Evolutionary conservation across 2,329 filamentous ascomycete species (phyloP), one percentile per base, ranked within the genome.

Genomic region (Stagonosporopsis chrysanthemi): DNA sequence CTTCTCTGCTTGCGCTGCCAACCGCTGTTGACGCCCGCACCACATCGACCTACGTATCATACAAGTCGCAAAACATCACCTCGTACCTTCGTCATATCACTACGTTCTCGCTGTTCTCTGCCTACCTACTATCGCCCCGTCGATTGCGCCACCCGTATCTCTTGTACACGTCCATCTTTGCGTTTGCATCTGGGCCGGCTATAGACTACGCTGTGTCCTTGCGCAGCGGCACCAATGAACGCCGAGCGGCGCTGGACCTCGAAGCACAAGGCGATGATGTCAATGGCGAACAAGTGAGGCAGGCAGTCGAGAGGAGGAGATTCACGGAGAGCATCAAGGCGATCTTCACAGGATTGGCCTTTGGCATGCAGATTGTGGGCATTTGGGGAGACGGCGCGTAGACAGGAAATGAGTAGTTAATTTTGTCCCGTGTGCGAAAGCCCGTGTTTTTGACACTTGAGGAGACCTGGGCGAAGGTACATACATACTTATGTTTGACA

Each of bases 131-230:
- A 64, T 94, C 92, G 2, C 90, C 92, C 0, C 83, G 86, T 24
- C 84, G 87, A 53, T 83, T 86, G 66, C 88, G 90, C 73, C 94
- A 98, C 75, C 94, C 94, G 0, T 98, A 97, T 75, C 87, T 97
- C 24, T 78, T 97, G 57, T 97, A 95, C 87, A 92, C 91, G 14
- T 87, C 88, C 2, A 78, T 92, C 24, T 83, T 92, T 55, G 85
- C 88, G 40, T 81, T 83, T 36, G 52, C 67, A 12, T 79, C 80
- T 1, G 78, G 81, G 14, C 60, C 76, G 2, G 76, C 68, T 35
- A 65, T 80, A 50, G 78, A 78, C 49, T 72, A 67, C 47, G 70
- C 76, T 22, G 62, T 75, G 51, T 68, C 63, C 7, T 60, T 61
- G 49, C 56, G 55, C 33, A 63, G 64, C 29, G 69, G 67, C 9